These are phyloP conservation scores for Suhomyces faveliae DNA, from an alignment of 805 yeast genomes.

Conservation along the genomic window DNA sequence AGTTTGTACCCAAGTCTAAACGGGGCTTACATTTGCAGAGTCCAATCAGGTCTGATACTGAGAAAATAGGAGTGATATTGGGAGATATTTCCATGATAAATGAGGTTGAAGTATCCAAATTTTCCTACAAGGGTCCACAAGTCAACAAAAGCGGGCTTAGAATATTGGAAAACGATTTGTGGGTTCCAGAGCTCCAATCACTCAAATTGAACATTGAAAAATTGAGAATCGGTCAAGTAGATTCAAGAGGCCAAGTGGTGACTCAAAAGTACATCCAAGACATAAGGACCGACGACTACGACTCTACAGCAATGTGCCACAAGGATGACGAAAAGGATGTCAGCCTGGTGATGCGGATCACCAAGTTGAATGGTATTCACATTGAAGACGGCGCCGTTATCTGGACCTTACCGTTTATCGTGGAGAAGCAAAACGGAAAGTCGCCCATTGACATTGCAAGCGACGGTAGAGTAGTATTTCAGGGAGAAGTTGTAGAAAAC, in stretches of 20 bases:
- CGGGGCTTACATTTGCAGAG: conserved; percentile 36
- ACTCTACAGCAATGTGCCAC: not conserved
- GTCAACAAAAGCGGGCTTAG: conserved; percentile 10
- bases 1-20: conserved; percentile 17
- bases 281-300: conserved; percentile 10
- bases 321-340: conserved; percentile 8
- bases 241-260: conserved; percentile 35
- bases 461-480: conserved; percentile 24
- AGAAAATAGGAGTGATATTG: conserved; percentile 24
- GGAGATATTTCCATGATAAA: conserved; percentile 28
- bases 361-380: conserved; percentile 33
- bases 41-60: conserved; percentile 26
- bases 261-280: conserved; percentile 22
- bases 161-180: conserved; percentile 28
- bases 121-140: conserved; percentile 9
- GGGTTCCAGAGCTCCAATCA: conserved; percentile 42
- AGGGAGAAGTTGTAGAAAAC: conserved; percentile 32
- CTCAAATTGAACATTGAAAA: conserved; percentile 48
- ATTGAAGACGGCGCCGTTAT: conserved; percentile 21
- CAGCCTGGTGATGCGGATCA: conserved; percentile 24
- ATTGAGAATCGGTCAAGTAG: conserved; percentile 39
- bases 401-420: conserved; percentile 31
- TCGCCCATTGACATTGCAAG: conserved; percentile 17
- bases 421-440: conserved; percentile 1
- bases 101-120: conserved; percentile 21